These are phyloP conservation scores for Agroathelia rolfsii DNA, from an alignment of 1,284 basidiomycete species.

Conservation along the genomic window DNA sequence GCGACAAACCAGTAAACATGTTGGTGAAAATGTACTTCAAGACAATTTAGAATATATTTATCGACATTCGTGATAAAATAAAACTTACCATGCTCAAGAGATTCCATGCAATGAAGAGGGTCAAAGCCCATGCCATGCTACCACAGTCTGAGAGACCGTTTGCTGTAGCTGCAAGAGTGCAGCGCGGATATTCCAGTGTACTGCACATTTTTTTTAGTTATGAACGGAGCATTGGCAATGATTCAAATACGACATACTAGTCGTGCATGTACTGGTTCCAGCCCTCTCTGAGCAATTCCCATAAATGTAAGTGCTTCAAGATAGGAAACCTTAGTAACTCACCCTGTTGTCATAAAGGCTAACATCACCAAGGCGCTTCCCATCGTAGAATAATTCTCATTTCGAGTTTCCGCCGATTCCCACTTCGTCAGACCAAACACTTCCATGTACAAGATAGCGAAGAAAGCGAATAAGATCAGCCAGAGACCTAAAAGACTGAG, in stretches of 20 bases:
- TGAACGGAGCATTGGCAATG: conserved; percentile 8
- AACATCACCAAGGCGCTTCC: conserved; percentile 82
- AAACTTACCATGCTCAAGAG: conserved; percentile 83
- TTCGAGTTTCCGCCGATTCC: conserved; percentile 61
- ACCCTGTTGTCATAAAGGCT: conserved; percentile 70
- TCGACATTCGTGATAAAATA: conserved; percentile 4
- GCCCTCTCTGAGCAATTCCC: conserved; percentile 50
- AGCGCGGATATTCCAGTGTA: conserved; percentile 71
- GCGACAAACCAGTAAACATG: conserved; percentile 71
- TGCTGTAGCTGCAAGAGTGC: conserved; percentile 50
- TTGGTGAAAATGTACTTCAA: conserved; percentile 87
- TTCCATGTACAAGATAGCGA: conserved; percentile 84
- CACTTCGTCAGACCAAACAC: conserved; percentile 92
- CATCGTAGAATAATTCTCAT: conserved; percentile 78
- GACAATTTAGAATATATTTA: conserved; percentile 7
- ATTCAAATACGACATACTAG: conserved; percentile 47
- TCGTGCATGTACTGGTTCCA: conserved; percentile 98
- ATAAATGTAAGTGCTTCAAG: conserved; percentile 8
- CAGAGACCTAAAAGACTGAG: conserved; percentile 82
- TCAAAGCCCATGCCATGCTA: conserved; percentile 76
- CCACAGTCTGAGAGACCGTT: conserved; percentile 81
- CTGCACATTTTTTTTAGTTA: conserved; percentile 27
- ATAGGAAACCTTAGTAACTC: conserved; percentile 15
- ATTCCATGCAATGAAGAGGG: conserved; percentile 94
- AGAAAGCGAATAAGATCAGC: conserved; percentile 90